Percentiles rank a stretch among this genome's conserved stretches.
Conservation (phyloP, 2,329 filamentous ascomycete species). For the Ophiostoma sp. region DNA sequence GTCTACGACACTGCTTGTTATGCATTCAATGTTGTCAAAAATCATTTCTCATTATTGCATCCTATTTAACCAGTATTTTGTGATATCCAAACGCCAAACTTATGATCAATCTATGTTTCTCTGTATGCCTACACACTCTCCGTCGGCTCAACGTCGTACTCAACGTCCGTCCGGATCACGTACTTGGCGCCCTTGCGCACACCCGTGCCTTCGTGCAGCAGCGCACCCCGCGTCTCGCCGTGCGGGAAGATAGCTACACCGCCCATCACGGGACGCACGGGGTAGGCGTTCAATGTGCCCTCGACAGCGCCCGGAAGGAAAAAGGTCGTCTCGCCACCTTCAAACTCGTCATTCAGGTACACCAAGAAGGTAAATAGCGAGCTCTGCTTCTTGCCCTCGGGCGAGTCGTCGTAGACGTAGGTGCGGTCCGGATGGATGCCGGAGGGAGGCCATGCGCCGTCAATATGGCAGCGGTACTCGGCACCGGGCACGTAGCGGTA, state of each 20-base stretch:
- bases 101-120: not conserved
- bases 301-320: conserved; percentile 66
- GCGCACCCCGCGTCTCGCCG: conserved; percentile 63
- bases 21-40: not conserved
- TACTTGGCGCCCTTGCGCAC: conserved; percentile 67
- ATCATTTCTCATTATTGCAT: conserved; percentile 5
- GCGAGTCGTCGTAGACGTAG: conserved; percentile 68
- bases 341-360: conserved; percentile 71
- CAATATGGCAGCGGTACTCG: conserved; percentile 69
- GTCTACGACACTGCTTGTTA: not conserved
- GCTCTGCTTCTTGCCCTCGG: conserved; percentile 59
- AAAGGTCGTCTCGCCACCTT: conserved; percentile 70
- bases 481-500: conserved; percentile 73
- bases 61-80: not conserved
- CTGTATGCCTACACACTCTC: not conserved
- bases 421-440: conserved; percentile 58
- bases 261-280: conserved; percentile 68
- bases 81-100: conserved; percentile 1
- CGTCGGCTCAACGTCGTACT: conserved; percentile 60
- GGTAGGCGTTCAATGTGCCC: conserved; percentile 68
- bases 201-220: conserved; percentile 70
- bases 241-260: conserved; percentile 69
- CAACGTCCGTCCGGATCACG: conserved; percentile 69
- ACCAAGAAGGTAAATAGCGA: conserved; percentile 69
- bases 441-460: conserved; percentile 72